These are phyloP conservation scores for Colletotrichum spaethianum DNA, from an alignment of 2,329 filamentous ascomycete species.

Conservation along the genomic window DNA sequence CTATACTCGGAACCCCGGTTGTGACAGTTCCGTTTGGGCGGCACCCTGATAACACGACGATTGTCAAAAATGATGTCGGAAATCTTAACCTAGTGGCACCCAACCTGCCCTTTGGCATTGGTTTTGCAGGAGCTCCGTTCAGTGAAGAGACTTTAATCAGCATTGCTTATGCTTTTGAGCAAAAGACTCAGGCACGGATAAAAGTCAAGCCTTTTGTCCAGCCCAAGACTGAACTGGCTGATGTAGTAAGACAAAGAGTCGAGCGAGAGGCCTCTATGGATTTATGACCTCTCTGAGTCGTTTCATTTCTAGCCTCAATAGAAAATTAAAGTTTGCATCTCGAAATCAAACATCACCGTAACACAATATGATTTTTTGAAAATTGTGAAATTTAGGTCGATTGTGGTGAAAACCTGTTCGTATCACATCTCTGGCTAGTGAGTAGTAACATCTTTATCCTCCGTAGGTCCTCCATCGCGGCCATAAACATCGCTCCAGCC, in stretches of 20 bases:
- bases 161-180: conserved; percentile 79
- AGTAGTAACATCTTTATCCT: too few species aligned
- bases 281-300: too few species aligned
- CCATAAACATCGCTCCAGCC: too few species aligned
- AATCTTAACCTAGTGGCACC: conserved; percentile 68
- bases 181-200: conserved; percentile 59
- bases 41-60: conserved; percentile 64
- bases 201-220: conserved; percentile 48
- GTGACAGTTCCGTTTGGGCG: background rate
- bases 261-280: too few species aligned
- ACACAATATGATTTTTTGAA: too few species aligned
- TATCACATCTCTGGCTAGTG: too few species aligned
- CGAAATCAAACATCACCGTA: too few species aligned
- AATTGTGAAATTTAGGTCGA: too few species aligned
- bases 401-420: too few species aligned
- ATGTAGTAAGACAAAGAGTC: conserved; percentile 39
- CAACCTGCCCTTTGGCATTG: conserved; percentile 72
- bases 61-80: conserved; percentile 60
- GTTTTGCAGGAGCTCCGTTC: conserved; percentile 73
- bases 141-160: conserved; percentile 74
- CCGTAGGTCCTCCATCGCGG: too few species aligned
- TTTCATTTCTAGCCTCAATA: too few species aligned
- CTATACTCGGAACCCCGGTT: background rate
- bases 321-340: too few species aligned
- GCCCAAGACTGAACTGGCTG: conserved; percentile 50